Base-by-base conservation (phyloP, 768 basidiomycete species). In the Chalciporus piperatus region DNA sequence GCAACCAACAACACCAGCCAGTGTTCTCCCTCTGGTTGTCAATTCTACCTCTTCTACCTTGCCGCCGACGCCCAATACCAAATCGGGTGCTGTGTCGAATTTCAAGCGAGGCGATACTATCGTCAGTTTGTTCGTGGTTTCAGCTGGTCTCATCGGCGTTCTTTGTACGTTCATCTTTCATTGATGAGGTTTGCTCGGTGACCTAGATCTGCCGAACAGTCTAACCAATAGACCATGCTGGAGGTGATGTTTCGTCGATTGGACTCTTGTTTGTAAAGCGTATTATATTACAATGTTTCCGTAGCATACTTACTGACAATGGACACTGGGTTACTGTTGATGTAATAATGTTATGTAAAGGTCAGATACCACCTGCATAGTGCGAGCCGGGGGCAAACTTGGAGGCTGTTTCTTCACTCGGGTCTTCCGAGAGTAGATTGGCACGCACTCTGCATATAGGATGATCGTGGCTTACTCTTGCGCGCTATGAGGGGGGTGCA, bases 1-100 rank as follows among this genome's bases (percentile, higher is more conserved):
- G 2, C 95, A 97, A 65, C 77, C 87, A 2, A 79, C 73, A 0
- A 55, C 66, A 3, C 54, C 69, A 1, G 75, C 70, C 0, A 71
- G 71, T 16, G 63, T 41, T 2, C 76, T 91, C 7, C 47, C 77
- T 66, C 20, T 61, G 69, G 16, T 66, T 69, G 53, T 67, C 51
- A 67, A 58, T 76, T 73, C 3, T 63, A 41, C 53, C 16, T 3
- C 50, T 5, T n/a, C n/a, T n/a, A n/a, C n/a, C n/a, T n/a, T n/a
- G n/a, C n/a, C n/a, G n/a, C n/a, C n/a, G n/a, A 7, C 55, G 32
- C 8, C 48, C 5, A 17, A 16, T 10, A 16, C 37, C 23, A 33
- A 20, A n/a, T n/a, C n/a, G 33, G 4, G 33, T 17, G 30, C 17
- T 11, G 30, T 11, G 14, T 45, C 17, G 4, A 5, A 30, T 20